These are phyloP conservation scores for Cladosporium sphaerospermum DNA, from an alignment of 2,329 filamentous ascomycete species.

Conservation along the genomic window DNA sequence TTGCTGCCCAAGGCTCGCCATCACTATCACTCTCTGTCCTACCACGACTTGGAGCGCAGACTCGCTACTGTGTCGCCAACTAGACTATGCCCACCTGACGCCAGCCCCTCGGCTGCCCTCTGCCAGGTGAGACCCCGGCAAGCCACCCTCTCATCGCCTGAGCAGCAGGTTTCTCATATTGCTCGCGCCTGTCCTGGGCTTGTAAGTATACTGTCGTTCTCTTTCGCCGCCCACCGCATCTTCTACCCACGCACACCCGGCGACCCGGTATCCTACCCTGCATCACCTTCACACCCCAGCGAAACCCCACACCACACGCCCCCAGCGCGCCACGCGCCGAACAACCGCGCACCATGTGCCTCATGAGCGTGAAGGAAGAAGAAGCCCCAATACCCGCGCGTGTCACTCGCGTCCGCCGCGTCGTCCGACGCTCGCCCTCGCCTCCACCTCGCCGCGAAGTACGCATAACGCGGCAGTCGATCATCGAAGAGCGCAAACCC, in stretches of 20 bases:
- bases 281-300: background rate
- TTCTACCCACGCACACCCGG: too few species aligned
- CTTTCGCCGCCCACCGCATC: background rate
- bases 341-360: slow-evolving; percentile 34
- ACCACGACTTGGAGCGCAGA: too few species aligned
- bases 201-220: slow-evolving; percentile 7
- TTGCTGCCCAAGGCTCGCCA: slow-evolving; percentile 5
- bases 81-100: background rate
- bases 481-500: slow-evolving; percentile 19
- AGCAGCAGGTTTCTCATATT: slow-evolving; percentile 7
- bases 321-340: background rate
- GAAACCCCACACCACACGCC: background rate
- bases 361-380: slow-evolving; percentile 42
- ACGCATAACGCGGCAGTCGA: slow-evolving; percentile 13
- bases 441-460: slow-evolving; percentile 19
- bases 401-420: slow-evolving; percentile 34
- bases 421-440: slow-evolving; percentile 24
- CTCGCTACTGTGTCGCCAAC: too few species aligned
- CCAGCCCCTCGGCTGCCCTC: background rate
- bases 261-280: background rate
- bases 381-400: slow-evolving; percentile 25
- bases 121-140: slow-evolving; percentile 7
- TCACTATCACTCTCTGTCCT: too few species aligned
- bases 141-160: slow-evolving; percentile 9
- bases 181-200: background rate